phyloP scores from a whole-genome alignment of 768 basidiomycete genomes.

The Mycena venus region DNA sequence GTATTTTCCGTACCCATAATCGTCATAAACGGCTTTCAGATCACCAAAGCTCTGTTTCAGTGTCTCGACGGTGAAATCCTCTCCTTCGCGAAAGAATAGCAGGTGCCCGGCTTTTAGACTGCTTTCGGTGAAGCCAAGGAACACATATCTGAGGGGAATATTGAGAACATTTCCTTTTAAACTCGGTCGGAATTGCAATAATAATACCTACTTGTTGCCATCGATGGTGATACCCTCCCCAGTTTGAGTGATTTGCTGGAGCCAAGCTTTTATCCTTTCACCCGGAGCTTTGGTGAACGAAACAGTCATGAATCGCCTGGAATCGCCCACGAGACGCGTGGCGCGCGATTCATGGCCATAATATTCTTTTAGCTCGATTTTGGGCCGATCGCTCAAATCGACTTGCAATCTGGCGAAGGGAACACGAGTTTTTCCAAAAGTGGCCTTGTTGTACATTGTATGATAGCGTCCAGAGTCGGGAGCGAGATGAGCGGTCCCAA shows the following conservation, averaged over 20 bases:
- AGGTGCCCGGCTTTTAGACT: constrained; percentile 30
- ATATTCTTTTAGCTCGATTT: not conserved
- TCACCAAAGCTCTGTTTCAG: constrained; percentile 33
- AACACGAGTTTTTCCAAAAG: not conserved
- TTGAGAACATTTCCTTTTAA: not conserved
- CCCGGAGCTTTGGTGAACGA: not conserved
- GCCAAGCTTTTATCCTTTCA: constrained; percentile 6
- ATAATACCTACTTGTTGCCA: constrained; percentile 6
- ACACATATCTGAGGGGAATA: constrained; percentile 26
- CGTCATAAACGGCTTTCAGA: constrained; percentile 30
- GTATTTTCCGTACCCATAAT: constrained; percentile 38
- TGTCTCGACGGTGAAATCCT: constrained; percentile 21
- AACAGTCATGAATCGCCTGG: constrained; percentile 26
- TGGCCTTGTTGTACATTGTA: not conserved
- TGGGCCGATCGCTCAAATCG: no score
- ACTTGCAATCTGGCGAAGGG: not conserved
- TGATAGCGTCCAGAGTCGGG: no score
- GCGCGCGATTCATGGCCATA: constrained; percentile 30
- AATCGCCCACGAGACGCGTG: constrained; percentile 27
- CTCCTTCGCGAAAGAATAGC: constrained; percentile 34
- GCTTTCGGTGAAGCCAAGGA: constrained; percentile 34
- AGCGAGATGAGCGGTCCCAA: no score
- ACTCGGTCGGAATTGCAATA: not conserved
- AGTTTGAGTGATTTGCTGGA: not conserved
- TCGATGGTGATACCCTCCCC: not conserved